These are phyloP conservation scores for Lachancea fermentati DNA, from an alignment of 805 yeast species.

Conservation along the genomic window DNA sequence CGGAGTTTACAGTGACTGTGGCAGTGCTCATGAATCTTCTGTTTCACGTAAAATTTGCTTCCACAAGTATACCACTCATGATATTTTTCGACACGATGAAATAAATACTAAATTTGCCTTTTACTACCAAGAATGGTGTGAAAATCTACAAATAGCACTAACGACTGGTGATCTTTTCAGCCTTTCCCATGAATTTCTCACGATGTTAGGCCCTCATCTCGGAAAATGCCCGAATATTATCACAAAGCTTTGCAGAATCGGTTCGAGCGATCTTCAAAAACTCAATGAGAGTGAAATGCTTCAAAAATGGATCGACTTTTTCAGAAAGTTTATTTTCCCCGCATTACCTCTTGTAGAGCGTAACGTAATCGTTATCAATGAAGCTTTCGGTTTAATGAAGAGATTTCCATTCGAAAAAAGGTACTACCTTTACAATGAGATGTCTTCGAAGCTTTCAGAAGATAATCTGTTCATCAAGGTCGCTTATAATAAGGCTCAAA, in stretches of 20 bases:
- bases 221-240: conserved; percentile 45
- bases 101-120: conserved; percentile 24
- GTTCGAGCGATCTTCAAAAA: conserved; percentile 33
- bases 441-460: conserved; percentile 52
- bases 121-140: conserved; percentile 48
- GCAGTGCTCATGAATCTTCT: too few relatives aligned
- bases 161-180: conserved; percentile 41
- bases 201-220: conserved; percentile 51
- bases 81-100: conserved; percentile 12
- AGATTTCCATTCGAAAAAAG: conserved; percentile 56
- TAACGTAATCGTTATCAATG: conserved; percentile 56
- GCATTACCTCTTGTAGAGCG: conserved; percentile 47
- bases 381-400: conserved; percentile 50
- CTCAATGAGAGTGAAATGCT: conserved; percentile 13
- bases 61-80: conserved; percentile 11
- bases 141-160: conserved; percentile 34
- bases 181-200: conserved; percentile 45
- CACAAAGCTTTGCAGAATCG: conserved; percentile 58
- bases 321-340: conserved; percentile 63
- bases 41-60: too few relatives aligned
- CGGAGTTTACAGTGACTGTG: not conserved
- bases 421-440: conserved; percentile 76
- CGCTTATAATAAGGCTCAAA: conserved; percentile 63
- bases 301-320: conserved; percentile 51
- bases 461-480: conserved; percentile 50